These are phyloP conservation scores for Hansenula lynferdii DNA, from an alignment of 1,139 yeast species.

Conservation along the genomic window DNA sequence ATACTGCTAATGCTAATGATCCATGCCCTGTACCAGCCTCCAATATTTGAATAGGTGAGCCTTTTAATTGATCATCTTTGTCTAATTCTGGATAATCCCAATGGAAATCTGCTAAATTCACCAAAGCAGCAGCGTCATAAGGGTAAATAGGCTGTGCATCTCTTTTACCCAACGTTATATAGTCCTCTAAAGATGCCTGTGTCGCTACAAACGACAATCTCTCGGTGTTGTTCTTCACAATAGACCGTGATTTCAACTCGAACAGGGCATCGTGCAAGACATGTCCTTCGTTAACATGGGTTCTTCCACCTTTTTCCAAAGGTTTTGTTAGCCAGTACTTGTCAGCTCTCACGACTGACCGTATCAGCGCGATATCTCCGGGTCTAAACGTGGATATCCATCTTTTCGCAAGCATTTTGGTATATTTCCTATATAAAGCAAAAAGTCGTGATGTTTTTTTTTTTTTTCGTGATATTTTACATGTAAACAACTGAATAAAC, in stretches of 20 bases:
- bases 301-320: slow-evolving; percentile 12
- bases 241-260: slow-evolving; percentile 21
- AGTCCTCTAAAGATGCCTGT: slow-evolving; percentile 39
- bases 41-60: slow-evolving; percentile 32
- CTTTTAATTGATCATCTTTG: slow-evolving; percentile 12
- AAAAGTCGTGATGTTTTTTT: too few relatives aligned
- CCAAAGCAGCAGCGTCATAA: slow-evolving; percentile 41
- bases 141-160: slow-evolving; percentile 47
- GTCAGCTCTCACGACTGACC: slow-evolving; percentile 18
- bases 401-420: slow-evolving; percentile 3
- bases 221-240: slow-evolving; percentile 16
- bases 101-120: slow-evolving; percentile 38
- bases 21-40: slow-evolving; percentile 54
- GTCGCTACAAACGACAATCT: slow-evolving; percentile 28
- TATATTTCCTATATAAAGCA: too few relatives aligned
- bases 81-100: slow-evolving; percentile 32
- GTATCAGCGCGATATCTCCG: slow-evolving; percentile 17
- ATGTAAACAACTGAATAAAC: too few relatives aligned
- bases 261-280: slow-evolving; percentile 32
- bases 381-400: slow-evolving; percentile 9
- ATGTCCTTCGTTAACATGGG: slow-evolving; percentile 23
- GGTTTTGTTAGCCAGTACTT: slow-evolving; percentile 22
- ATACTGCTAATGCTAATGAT: slow-evolving; percentile 39
- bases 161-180: slow-evolving; percentile 32
- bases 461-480: too few relatives aligned